Evolutionary conservation across 2,329 filamentous ascomycete species (phyloP), one percentile per base, ranked within the genome.

Genomic region (Colletotrichum orchidophilum): DNA sequence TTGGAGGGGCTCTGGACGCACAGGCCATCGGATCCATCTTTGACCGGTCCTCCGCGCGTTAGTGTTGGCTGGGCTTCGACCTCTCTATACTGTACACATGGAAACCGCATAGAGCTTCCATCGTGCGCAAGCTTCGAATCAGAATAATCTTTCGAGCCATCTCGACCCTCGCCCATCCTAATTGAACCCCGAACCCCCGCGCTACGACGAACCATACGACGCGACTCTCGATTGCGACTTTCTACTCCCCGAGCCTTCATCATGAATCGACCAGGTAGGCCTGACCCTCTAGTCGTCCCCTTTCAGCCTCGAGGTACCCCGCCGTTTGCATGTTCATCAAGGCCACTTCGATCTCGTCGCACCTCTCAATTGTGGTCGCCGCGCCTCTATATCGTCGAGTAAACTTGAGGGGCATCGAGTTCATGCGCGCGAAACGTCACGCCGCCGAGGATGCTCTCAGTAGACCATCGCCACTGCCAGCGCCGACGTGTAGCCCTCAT

Each of bases 211-310:
- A 24, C 35, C 21, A 54, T 58, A 50, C 74, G 73, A 76, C 65
- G 63, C 61, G 53, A 71, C 53, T 46, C 59, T 52, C 58, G 42
- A 53, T 67, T 58, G 57, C 67, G 29, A 72, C 58, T 53, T 42
- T 50, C 55, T 61, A 58, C 39, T n/a, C 42, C 42, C 66, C 57
- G 21, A 73, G 33, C 49, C 75, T 73, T 78, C 81, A 84, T 80
- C 78, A 90, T 90, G 87, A 89, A 89, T 81, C 85, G 87, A 84
- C 85, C 86, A 89, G 87, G 87, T 90, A 89, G 80, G 84, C 63
- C 52, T 70, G 54, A 70, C 63, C 54, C 62, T 70, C 62, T 62
- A 35, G 57, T 63, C 72, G 63, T 71, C 73, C 67, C 74, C 73
- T 62, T 68, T 71, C 63, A 68, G 64, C 64, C 64, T 71, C 27